A percentile compares a stretch with the other conserved stretches of the same genome.
phyloP scores from a whole-genome alignment of 2,329 filamentous ascomycete genomes.

The Aspergillus sp. region DNA sequence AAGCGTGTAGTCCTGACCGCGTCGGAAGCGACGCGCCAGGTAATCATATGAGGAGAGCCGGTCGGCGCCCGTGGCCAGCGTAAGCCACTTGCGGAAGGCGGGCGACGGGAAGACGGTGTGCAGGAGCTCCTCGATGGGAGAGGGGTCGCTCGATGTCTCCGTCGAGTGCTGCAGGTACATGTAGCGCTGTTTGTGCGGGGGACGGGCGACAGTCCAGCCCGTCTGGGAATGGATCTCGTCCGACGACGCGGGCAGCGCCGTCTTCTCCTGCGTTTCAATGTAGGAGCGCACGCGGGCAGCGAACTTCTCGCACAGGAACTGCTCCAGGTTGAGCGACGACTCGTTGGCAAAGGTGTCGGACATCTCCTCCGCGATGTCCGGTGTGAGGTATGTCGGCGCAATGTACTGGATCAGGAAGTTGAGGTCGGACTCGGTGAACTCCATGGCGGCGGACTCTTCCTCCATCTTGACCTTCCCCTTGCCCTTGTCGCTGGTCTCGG shows the following conservation, averaged over 20 bases:
- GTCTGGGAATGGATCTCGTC: slow-evolving; percentile 57
- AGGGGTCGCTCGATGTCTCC: slow-evolving; percentile 27
- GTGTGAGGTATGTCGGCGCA: slow-evolving; percentile 83
- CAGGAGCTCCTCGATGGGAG: slow-evolving; percentile 70
- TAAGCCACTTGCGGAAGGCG: slow-evolving; percentile 86
- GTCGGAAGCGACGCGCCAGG: slow-evolving; percentile 81
- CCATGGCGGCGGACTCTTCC: slow-evolving; percentile 50
- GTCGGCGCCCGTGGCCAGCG: slow-evolving; percentile 71
- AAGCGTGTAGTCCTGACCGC: slow-evolving; percentile 85
- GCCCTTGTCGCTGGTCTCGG: slow-evolving; percentile 20
- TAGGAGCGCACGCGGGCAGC: slow-evolving; percentile 67
- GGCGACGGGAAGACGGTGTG: slow-evolving; percentile 78
- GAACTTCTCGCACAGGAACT: slow-evolving; percentile 77
- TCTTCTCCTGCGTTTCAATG: slow-evolving; percentile 63
- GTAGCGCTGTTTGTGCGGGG: slow-evolving; percentile 94
- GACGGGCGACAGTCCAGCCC: slow-evolving; percentile 73
- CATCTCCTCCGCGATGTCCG: slow-evolving; percentile 82
- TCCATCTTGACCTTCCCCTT: slow-evolving; percentile 37
- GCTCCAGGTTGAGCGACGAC: slow-evolving; percentile 77
- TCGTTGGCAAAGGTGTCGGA: slow-evolving; percentile 75
- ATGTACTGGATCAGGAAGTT: slow-evolving; percentile 91
- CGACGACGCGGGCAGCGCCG: slow-evolving; percentile 43
- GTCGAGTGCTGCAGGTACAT: slow-evolving; percentile 66
- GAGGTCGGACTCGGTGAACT: slow-evolving; percentile 74
- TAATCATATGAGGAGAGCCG: slow-evolving; percentile 69